Evolutionary conservation across 1,284 basidiomycete species (phyloP).

Genomic region (Rhodotorula sp.): DNA sequence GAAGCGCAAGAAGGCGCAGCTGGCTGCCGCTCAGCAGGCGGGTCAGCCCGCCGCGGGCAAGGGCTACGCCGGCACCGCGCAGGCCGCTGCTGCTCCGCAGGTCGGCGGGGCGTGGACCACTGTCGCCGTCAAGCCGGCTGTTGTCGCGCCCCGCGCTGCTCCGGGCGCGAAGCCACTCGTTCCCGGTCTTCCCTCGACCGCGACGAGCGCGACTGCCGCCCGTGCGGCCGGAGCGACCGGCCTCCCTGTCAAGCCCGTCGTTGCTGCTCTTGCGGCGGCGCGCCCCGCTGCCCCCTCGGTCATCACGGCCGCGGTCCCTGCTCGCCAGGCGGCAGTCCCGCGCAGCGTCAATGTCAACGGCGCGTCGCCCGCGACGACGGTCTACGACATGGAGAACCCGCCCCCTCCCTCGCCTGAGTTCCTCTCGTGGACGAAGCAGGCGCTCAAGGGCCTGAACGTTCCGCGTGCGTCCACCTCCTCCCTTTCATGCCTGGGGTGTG

Average conservation of each 20-base stretch:
- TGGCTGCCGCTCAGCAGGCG: conserved; percentile 40
- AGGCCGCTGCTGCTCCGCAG: neutral
- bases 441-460: conserved; percentile 71
- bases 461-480: conserved; percentile 27
- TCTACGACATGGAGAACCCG: conserved; percentile 52
- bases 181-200: conserved; percentile 37
- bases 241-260: conserved; percentile 30
- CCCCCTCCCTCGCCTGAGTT: conserved; percentile 70
- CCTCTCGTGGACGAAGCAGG: conserved; percentile 84
- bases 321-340: conserved; percentile 49
- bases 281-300: conserved; percentile 33
- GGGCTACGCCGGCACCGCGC: conserved; percentile 47
- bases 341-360: conserved; percentile 20
- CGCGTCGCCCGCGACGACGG: conserved; percentile 36
- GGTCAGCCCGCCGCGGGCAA: conserved; percentile 36
- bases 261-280: conserved; percentile 23
- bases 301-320: conserved; percentile 33
- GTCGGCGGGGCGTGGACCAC: conserved; percentile 36
- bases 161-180: conserved; percentile 29
- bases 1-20: conserved; percentile 64
- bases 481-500: conserved; percentile 6
- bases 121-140: conserved; percentile 35
- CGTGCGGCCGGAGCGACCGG: conserved; percentile 33
- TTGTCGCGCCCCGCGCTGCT: conserved; percentile 5
- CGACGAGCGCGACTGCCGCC: conserved; percentile 36